These are phyloP conservation scores for Melampsora americana DNA, from an alignment of 1,284 basidiomycete genomes.

Conservation along the genomic window DNA sequence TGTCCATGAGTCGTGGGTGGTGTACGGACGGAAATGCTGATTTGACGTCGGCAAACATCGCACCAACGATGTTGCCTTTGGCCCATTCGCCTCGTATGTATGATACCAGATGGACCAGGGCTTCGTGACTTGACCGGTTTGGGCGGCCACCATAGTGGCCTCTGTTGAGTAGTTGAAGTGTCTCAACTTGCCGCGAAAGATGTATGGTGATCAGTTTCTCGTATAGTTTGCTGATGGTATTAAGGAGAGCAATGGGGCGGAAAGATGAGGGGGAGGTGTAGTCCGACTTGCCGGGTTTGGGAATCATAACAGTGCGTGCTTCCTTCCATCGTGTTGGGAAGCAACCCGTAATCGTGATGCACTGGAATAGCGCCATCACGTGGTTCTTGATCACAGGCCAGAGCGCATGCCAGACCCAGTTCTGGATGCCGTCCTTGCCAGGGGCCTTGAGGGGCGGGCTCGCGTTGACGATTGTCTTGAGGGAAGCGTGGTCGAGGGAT, in stretches of 20 bases:
- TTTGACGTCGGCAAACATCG: not conserved
- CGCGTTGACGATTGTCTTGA: too few species aligned
- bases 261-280: not conserved
- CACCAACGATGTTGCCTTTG: not conserved
- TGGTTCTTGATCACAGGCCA: too few species aligned
- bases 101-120: too few species aligned
- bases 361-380: too few species aligned
- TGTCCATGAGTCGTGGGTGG: not conserved
- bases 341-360: not conserved
- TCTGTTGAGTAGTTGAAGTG: too few species aligned
- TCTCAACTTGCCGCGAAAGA: too few species aligned
- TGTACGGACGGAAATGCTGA: not conserved
- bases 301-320: constrained; percentile 19
- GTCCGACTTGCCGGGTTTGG: not conserved
- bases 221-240: not conserved
- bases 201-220: not conserved
- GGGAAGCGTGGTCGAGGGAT: too few species aligned
- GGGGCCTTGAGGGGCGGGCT: too few species aligned
- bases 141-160: not conserved
- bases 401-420: too few species aligned
- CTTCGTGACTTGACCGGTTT: not conserved
- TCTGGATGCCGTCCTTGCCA: too few species aligned
- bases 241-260: not conserved
- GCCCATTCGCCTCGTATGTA: too few species aligned
- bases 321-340: constrained; percentile 11